Percentiles rank a stretch among this genome's conserved stretches.
phyloP scores from a whole-genome alignment of 2,329 filamentous ascomycete genomes.

The Colletotrichum sp. region DNA sequence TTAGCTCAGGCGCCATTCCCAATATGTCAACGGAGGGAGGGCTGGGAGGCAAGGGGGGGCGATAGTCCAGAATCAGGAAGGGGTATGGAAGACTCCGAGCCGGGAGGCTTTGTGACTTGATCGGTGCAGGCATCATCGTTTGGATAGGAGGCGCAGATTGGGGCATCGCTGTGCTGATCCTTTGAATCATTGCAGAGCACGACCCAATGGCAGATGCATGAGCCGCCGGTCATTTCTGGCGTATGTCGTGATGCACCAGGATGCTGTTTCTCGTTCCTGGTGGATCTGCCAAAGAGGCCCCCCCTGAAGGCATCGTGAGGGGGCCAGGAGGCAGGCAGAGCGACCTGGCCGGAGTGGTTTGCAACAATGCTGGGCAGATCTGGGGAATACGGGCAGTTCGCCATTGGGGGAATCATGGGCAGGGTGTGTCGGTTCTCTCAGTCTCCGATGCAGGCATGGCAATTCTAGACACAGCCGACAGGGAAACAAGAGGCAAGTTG shows the following conservation, averaged over 20 bases:
- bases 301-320: neutral
- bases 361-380: neutral
- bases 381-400: neutral
- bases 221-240: neutral
- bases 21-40: neutral
- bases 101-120: neutral
- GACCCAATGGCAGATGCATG: neutral
- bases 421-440: neutral
- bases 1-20: neutral
- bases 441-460: neutral
- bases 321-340: neutral
- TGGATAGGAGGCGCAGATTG: neutral
- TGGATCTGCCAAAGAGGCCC: neutral
- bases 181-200: neutral
- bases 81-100: neutral
- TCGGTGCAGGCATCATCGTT: neutral
- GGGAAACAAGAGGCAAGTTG: neutral
- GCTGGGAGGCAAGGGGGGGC: neutral
- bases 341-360: neutral
- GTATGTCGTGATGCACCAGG: neutral
- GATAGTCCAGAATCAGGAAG: neutral
- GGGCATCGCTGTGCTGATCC: conserved; percentile 1
- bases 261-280: neutral
- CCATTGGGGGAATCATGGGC: neutral
- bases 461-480: neutral